phyloP scores from a whole-genome alignment of 2,329 filamentous ascomycete genomes.

The Fusarium xyrophilum region DNA sequence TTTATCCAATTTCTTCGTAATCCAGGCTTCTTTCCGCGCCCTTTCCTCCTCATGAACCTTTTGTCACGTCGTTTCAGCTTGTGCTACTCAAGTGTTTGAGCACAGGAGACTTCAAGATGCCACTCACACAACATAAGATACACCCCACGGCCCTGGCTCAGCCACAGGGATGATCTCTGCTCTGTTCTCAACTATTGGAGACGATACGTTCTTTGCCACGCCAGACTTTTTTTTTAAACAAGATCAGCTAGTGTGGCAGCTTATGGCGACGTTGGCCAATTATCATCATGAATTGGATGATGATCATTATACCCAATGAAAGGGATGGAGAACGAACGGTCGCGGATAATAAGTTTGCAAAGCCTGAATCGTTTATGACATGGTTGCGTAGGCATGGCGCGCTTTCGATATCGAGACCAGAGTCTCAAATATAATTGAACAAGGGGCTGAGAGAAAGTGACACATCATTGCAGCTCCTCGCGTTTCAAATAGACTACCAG shows the following conservation, averaged over 20 bases:
- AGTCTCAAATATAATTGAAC: background rate
- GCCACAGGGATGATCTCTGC: slow-evolving; percentile 7
- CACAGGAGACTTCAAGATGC: background rate
- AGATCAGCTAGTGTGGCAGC: background rate
- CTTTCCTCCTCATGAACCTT: background rate
- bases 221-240: background rate
- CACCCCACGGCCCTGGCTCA: background rate
- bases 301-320: background rate
- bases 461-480: background rate
- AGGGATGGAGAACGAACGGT: background rate
- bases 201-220: background rate
- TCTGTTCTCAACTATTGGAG: slow-evolving; percentile 1
- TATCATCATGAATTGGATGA: background rate
- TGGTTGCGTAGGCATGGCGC: background rate
- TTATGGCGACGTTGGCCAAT: background rate
- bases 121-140: slow-evolving; percentile 1
- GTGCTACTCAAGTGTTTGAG: background rate
- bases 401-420: background rate
- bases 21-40: background rate
- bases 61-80: background rate
- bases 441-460: background rate
- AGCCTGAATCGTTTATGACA: slow-evolving; percentile 6
- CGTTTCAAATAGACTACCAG: slow-evolving; percentile 16
- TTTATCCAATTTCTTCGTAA: background rate
- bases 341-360: background rate